These are phyloP conservation scores for Hypomontagnella monticulosa DNA, from an alignment of 495 filamentous ascomycete species.

Conservation along the genomic window DNA sequence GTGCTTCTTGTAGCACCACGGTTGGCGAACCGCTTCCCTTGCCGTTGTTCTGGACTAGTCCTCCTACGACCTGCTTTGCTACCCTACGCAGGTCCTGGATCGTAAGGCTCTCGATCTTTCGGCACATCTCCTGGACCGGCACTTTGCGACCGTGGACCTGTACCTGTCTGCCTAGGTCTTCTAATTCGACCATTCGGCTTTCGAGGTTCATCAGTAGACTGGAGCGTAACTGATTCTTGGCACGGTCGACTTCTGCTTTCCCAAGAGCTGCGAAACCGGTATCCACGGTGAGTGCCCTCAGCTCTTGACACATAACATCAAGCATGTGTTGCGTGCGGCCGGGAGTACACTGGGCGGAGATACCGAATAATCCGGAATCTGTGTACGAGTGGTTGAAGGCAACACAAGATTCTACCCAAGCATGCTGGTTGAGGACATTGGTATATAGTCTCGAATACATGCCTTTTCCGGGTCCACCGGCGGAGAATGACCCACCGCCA, in stretches of 20 bases:
- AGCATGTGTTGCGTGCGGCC: slow-evolving; percentile 79
- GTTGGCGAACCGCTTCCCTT: slow-evolving; percentile 90
- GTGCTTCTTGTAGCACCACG: slow-evolving; percentile 88
- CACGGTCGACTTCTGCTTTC: slow-evolving; percentile 84
- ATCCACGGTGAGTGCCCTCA: slow-evolving; percentile 78
- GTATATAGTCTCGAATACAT: slow-evolving; percentile 99
- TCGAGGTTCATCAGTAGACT: slow-evolving; percentile 98
- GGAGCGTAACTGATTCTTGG: slow-evolving; percentile 95
- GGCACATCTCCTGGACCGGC: slow-evolving; percentile 91
- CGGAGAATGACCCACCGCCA: slow-evolving; percentile 96
- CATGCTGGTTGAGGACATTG: slow-evolving; percentile 96
- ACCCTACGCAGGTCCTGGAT: slow-evolving; percentile 85
- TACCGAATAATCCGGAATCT: slow-evolving; percentile 94
- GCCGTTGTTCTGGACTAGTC: slow-evolving; percentile 78
- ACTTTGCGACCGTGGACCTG: slow-evolving; percentile 94
- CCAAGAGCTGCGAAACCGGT: slow-evolving; percentile 74
- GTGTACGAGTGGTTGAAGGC: slow-evolving; percentile 98
- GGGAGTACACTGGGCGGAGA: slow-evolving; percentile 84
- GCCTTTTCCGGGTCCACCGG: slow-evolving; percentile 95
- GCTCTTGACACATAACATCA: slow-evolving; percentile 91
- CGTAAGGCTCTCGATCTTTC: slow-evolving; percentile 81
- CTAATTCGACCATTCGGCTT: slow-evolving; percentile 96
- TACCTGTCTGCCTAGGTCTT: slow-evolving; percentile 95
- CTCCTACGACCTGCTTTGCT: slow-evolving; percentile 81
- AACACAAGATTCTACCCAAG: slow-evolving; percentile 94